Evolutionary conservation across 345 rosid genomes (phyloP), one percentile per base, ranked within the genome.

Genomic region (Chamaenerion angustifolium): DNA sequence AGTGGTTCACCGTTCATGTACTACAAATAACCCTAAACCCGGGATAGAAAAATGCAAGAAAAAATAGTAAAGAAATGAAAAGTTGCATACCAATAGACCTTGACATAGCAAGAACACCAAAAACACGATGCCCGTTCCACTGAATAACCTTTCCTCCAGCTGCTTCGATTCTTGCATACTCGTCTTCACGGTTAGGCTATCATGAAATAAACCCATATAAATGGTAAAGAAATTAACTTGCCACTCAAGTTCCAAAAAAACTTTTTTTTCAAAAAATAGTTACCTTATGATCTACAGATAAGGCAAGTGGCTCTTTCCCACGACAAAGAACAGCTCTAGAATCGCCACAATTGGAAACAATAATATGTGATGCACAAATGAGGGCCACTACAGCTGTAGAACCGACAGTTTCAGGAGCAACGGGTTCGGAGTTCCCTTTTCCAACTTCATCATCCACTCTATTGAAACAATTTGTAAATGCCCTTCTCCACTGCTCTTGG

Each of bases 61-160:
- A 44, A 5, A 44, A 13, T 8, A 9, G 0, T 9, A 12, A 3
- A 6, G 21, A 3, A 27, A 46, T 10, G 49, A 54, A 46, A 27
- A 47, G 47, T 42, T 63, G 49, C 82, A 42, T 68, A 84, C 98
- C 98, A 37, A 92, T 77, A 52, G 98, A 87, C 53, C 95, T 86
- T 42, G 98, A 92, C 89, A 87, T 84, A 42, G 95, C 98, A 55
- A 92, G 92, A 62, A 87, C 95, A 10, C 98, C 98, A 46, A 80
- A 83, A 54, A 90, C 98, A 50, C 95, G 94, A 54, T 78, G 87
- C 21, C 95, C 96, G 49, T 82, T 89, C 98, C 96, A 90, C 35
- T 83, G 88, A 56, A 90, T 83, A 64, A 90, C 95, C 74, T 75
- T 90, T 35, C 98, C 98, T 58, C 93, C 96, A 45, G 98, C 89